Conservation (phyloP, 2,329 filamentous ascomycete genomes). For the Fusarium sp. region DNA sequence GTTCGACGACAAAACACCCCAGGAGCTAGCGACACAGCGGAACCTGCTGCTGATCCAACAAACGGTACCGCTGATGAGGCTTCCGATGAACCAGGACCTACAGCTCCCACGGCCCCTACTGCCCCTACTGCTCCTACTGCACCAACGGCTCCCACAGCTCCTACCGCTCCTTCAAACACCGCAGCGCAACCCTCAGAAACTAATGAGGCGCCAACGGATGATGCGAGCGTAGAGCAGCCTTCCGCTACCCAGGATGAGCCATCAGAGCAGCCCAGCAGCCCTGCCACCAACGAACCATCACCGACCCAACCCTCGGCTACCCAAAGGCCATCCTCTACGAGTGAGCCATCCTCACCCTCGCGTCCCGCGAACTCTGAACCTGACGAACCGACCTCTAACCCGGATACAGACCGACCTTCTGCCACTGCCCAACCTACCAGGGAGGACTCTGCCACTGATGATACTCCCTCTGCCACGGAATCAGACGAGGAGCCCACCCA, state of each 20-base stretch:
- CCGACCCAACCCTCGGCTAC: slow-evolving; percentile 29
- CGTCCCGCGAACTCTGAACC: slow-evolving; percentile 34
- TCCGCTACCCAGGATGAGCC: slow-evolving; percentile 21
- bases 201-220: slow-evolving; percentile 29
- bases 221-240: slow-evolving; percentile 20
- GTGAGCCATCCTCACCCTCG: slow-evolving; percentile 42
- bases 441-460: slow-evolving; percentile 32
- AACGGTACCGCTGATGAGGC: slow-evolving; percentile 1
- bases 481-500: slow-evolving; percentile 28
- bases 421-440: slow-evolving; percentile 21
- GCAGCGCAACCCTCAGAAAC: slow-evolving; percentile 17
- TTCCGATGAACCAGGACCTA: slow-evolving; percentile 18
- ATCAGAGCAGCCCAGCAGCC: slow-evolving; percentile 19
- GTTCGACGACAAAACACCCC: slow-evolving; percentile 68
- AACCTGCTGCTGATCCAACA: slow-evolving; percentile 15
- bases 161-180: slow-evolving; percentile 20
- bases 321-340: slow-evolving; percentile 31
- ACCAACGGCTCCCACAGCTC: slow-evolving; percentile 12
- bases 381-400: slow-evolving; percentile 42
- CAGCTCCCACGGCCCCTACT: slow-evolving; percentile 8
- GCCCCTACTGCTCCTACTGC: slow-evolving; percentile 4
- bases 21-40: slow-evolving; percentile 22
- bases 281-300: slow-evolving; percentile 20
- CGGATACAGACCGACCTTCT: slow-evolving; percentile 37
- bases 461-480: slow-evolving; percentile 25